Evolutionary conservation across 2,329 filamentous ascomycete genomes (phyloP), one percentile per base, ranked within the genome.

Genomic region (Chrysoporthe puriensis): DNA sequence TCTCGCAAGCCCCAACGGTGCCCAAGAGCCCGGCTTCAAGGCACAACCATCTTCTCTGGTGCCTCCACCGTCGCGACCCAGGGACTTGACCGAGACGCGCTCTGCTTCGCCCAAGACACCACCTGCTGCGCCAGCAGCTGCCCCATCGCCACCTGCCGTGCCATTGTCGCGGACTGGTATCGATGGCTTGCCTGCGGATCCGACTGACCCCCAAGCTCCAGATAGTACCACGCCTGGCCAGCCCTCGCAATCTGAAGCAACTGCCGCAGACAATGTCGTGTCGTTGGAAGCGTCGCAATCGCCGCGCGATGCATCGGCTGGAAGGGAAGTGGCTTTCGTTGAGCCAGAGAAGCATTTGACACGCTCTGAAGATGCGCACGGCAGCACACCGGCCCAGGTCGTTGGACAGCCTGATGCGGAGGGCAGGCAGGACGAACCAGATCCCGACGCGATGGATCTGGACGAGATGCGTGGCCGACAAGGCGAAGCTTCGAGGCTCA

Each of bases 381-480:
- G 54, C 46, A 21, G 13, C 32, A 42, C 61, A 44, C 52, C 48
- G 9, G 26, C 54, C 3, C 56, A 34, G 36, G 50, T 18, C 34
- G n/a, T 13, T n/a, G 46, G 21, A 42, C 56, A 52, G 54, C 59
- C 44, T 13, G 46, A 21, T n/a, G 54, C 11, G 21, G 46, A 60
- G 62, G 32, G 59, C 50, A 52, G 52, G 74, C 74, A 77, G 74
- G 63, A 65, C 42, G 60, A 58, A 61, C 62, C 67, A 43, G 69
- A 46, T 2, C n/a, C 58, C 32, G 69, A 65, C 59, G 64, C 62
- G 42, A 71, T 67, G 69, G 70, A 70, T 56, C 21, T 68, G 34
- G 70, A 71, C 32, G 70, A 71, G 50, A 36, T 74, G 74, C 70
- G 76, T 71, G 72, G 73, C 64, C 71, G 71, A 57, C 73, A 73